Conservation (phyloP, 1,139 yeast species). For the Zhuliangozyma parablackwelliae region DNA sequence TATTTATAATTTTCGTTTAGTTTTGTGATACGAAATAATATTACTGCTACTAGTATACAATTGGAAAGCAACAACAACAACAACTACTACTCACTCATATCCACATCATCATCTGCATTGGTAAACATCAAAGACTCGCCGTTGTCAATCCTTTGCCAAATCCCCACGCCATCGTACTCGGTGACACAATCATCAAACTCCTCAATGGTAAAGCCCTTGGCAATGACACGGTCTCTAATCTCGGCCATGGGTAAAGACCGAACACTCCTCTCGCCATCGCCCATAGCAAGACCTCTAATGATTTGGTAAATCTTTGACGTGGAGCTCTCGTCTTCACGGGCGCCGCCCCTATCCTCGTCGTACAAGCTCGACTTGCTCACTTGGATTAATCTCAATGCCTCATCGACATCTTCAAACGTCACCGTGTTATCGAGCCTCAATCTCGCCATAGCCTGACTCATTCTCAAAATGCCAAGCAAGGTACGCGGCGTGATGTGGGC, state of each 20-base stretch:
- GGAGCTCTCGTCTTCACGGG: conserved; percentile 49
- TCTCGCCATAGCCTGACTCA: conserved; percentile 93
- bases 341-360: conserved; percentile 21
- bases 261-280: conserved; percentile 39
- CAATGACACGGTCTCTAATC: conserved; percentile 66
- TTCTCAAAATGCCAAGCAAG: conserved; percentile 80
- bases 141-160: conserved; percentile 74
- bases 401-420: conserved; percentile 81
- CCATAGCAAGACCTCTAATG: conserved; percentile 48
- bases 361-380: conserved; percentile 82
- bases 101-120: neutral
- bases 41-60: too few species aligned
- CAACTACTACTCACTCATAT: too few species aligned
- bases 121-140: conserved; percentile 52
- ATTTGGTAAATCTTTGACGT: conserved; percentile 60
- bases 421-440: conserved; percentile 76
- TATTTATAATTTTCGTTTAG: too few species aligned
- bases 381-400: conserved; percentile 80
- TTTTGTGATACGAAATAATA: too few species aligned
- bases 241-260: conserved; percentile 51
- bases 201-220: conserved; percentile 79
- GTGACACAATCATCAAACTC: conserved; percentile 73
- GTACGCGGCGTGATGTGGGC: conserved; percentile 96
- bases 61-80: too few species aligned
- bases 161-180: conserved; percentile 67